These are phyloP conservation scores for Datura wrightii DNA, from an alignment of 257 asterid species.

Conservation along the genomic window DNA sequence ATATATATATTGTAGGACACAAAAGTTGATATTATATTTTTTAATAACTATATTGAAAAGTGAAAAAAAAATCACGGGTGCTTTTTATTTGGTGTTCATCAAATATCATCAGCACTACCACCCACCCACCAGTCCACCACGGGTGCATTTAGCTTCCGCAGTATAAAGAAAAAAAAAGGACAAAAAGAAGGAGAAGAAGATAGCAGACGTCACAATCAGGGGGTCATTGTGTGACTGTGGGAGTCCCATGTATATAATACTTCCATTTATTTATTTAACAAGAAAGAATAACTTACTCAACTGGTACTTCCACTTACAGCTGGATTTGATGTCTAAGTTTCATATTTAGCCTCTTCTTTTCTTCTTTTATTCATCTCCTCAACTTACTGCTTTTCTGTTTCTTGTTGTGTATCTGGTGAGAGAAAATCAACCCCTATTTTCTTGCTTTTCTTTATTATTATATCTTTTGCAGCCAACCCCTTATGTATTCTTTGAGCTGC, in stretches of 20 bases:
- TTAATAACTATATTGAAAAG: no score
- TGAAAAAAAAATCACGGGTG: no score
- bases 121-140: background rate
- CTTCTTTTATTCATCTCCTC: slow-evolving; percentile 15
- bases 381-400: slow-evolving; percentile 28
- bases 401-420: slow-evolving; percentile 27
- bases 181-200: background rate
- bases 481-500: background rate
- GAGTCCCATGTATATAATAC: background rate
- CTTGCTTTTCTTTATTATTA: slow-evolving; percentile 30
- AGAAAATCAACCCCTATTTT: slow-evolving; percentile 32
- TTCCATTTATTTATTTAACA: background rate
- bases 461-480: slow-evolving; percentile 7
- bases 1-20: no score
- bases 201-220: background rate
- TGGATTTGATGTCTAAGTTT: no score
- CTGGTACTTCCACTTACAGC: no score
- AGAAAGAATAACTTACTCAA: no score
- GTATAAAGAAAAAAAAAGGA: no score
- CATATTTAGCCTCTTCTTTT: no score
- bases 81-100: background rate
- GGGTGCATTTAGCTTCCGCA: background rate
- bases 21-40: no score
- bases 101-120: background rate
- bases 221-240: background rate